A percentile compares a stretch with the other conserved stretches of the same genome.
Evolutionary conservation across 2,329 filamentous ascomycete genomes (phyloP).

Genomic region (Colletotrichum musae): DNA sequence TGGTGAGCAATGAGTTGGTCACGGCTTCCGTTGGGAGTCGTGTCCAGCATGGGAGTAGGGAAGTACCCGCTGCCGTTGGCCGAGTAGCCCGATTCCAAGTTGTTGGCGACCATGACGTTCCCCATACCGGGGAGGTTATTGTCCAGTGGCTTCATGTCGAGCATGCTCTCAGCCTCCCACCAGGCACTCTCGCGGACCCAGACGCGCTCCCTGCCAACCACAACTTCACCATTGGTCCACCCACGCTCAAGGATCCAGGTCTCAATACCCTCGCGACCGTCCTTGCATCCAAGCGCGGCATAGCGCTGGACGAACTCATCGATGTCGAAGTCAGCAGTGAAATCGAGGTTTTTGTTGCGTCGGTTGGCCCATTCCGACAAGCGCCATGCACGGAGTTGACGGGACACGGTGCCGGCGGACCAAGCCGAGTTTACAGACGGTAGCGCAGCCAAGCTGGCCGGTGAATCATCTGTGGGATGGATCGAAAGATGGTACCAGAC

Average conservation of each 20-base stretch:
- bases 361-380: conserved; percentile 97
- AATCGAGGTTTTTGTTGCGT: conserved; percentile 90
- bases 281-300: conserved; percentile 84
- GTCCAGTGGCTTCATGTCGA: conserved; percentile 84
- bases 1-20: conserved; percentile 78
- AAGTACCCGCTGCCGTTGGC: conserved; percentile 80
- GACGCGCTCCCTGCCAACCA: conserved; percentile 90
- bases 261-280: conserved; percentile 93
- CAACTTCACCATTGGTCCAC: conserved; percentile 98
- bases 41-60: conserved; percentile 70
- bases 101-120: conserved; percentile 60
- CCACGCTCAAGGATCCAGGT: conserved; percentile 95
- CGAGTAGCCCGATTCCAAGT: conserved; percentile 82
- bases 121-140: conserved; percentile 49
- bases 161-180: conserved; percentile 98
- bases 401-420: conserved; percentile 93
- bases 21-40: conserved; percentile 76
- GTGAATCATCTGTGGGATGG: conserved; percentile 90
- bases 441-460: conserved; percentile 80
- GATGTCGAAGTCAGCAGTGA: conserved; percentile 95
- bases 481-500: conserved; percentile 96
- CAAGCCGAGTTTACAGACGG: conserved; percentile 84
- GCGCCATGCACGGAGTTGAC: conserved; percentile 93
- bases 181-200: conserved; percentile 96
- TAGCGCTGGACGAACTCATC: conserved; percentile 94